Evolutionary conservation across 108 stramenopile genomes (phyloP).

Genomic region (Cyclotella baltica): DNA sequence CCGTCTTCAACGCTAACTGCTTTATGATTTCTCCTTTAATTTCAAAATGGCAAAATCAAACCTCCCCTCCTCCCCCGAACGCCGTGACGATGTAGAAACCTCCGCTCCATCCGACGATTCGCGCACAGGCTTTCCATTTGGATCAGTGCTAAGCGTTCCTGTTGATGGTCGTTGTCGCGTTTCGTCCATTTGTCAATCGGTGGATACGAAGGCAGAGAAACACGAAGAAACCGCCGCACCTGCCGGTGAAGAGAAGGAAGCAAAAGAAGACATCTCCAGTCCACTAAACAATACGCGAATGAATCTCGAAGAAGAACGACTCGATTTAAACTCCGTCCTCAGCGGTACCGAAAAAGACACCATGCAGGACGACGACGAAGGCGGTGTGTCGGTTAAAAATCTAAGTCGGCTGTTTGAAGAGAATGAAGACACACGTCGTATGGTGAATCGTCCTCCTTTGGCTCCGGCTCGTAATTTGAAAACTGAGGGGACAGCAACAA

Average conservation of each 20-base stretch:
- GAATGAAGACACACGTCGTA: not conserved
- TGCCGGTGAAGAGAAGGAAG: not conserved
- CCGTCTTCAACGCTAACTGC: not conserved
- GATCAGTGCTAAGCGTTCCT: not conserved
- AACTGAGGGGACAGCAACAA: not conserved
- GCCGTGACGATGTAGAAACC: conserved; percentile 19
- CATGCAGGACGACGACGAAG: not conserved
- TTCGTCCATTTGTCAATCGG: conserved; percentile 13
- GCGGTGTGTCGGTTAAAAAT: conserved; percentile 1
- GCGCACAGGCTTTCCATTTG: conserved; percentile 3
- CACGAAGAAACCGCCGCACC: not conserved
- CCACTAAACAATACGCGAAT: conserved; percentile 6
- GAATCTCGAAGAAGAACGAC: conserved; percentile 4
- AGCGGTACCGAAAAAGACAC: conserved; percentile 6
- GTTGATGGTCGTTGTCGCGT: not conserved
- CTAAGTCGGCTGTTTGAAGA: conserved; percentile 16
- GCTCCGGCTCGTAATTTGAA: not conserved
- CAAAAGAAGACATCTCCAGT: not conserved
- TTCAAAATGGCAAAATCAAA: too few species aligned
- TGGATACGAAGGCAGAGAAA: not conserved
- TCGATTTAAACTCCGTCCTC: conserved; percentile 12
- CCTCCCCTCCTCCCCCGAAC: not conserved
- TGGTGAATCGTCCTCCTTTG: not conserved
- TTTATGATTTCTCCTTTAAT: not conserved
- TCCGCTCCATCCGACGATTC: not conserved